Evolutionary conservation across 176 grass and related monocot genomes (phyloP), one percentile per base, ranked within the genome.

Genomic region (Guadua angustifolia): DNA sequence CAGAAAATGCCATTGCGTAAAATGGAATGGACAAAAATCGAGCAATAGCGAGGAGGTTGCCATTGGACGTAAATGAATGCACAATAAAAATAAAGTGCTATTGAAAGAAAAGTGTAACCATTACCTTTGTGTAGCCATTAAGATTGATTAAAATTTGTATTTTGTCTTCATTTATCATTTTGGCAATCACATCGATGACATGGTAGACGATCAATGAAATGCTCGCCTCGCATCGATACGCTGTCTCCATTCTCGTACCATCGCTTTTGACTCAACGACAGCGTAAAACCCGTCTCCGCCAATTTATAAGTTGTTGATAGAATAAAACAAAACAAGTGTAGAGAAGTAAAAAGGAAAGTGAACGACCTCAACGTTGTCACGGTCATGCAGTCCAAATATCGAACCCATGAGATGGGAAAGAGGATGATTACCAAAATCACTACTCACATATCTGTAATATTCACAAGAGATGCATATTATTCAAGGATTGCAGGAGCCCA

Each of bases 351-450:
- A 36, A 4, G 35, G 2, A 36, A 36, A 36, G 35, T 0, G 35
- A 36, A 36, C 35, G 4, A 36, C 35, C 35, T 36, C 35, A 36
- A 36, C 4, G 35, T 36, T 36, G 45, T 90, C 81, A 60, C 77
- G 45, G 58, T 85, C 85, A 77, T 93, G 91, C 77, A 93, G 68
- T 32, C 91, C 91, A 79, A 93, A 93, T 43, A 93, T 77, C n/a
- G 91, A 93, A 21, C 91, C 91, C 91, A 93, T 93, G 43, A 93
- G 91, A 77, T 93, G 91, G 13, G 91, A 93, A 33, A 93, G 88
- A 68, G 91, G 91, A 84, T 93, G 91, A 73, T 93, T 90, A 33
- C 91, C 91, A 74, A 93, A 93, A 50, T 93, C 91, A 10, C 91
- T 93, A 84, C 91, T 93, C 35, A 93, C 80, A 85, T 93, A 93